Percentiles rank a stretch among this genome's conserved stretches.
Conservation (phyloP, 805 yeast species). For the Komagataella pastoris region DNA sequence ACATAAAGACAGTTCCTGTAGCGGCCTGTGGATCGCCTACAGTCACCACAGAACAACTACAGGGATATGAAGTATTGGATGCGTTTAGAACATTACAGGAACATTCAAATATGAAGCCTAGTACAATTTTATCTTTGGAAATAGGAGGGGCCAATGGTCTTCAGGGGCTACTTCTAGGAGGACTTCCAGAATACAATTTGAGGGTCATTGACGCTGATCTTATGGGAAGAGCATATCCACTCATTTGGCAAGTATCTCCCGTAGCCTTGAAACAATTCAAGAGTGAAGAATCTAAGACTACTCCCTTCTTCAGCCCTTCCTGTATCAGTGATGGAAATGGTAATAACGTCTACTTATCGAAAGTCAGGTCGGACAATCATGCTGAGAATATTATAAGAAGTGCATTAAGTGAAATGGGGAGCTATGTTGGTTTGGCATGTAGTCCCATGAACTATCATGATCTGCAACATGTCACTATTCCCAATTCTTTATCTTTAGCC, state of each 20-base stretch:
- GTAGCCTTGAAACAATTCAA: conserved; percentile 7
- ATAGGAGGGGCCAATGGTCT: conserved; percentile 33
- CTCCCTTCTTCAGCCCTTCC: conserved; percentile 14
- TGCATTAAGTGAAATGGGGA: conserved; percentile 27
- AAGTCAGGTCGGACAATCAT: conserved; percentile 15
- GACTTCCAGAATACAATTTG: conserved; percentile 12
- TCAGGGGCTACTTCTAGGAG: conserved; percentile 13
- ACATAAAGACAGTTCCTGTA: conserved; percentile 19
- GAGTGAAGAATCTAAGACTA: conserved; percentile 1
- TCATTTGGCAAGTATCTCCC: conserved; percentile 26
- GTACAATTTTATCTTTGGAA: conserved; percentile 23
- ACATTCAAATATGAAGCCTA: conserved; percentile 15
- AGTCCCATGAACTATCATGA: conserved; percentile 11
- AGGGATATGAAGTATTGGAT: conserved; percentile 22
- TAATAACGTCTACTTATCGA: conserved; percentile 13
- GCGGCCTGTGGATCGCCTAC: conserved; percentile 30
- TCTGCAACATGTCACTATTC: conserved; percentile 9
- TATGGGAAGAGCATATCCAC: conserved; percentile 38
- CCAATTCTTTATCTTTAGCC: conserved; percentile 22
- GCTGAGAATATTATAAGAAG: conserved; percentile 27
- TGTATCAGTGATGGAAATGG: conserved; percentile 23
- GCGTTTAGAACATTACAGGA: conserved; percentile 17
- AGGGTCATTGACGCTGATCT: conserved; percentile 27
- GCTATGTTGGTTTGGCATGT: conserved; percentile 23
- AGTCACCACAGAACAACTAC: conserved; percentile 27